Percentiles rank a stretch among this genome's conserved stretches.
phyloP scores from a whole-genome alignment of 768 basidiomycete genomes.

The Megacollybia marginata region DNA sequence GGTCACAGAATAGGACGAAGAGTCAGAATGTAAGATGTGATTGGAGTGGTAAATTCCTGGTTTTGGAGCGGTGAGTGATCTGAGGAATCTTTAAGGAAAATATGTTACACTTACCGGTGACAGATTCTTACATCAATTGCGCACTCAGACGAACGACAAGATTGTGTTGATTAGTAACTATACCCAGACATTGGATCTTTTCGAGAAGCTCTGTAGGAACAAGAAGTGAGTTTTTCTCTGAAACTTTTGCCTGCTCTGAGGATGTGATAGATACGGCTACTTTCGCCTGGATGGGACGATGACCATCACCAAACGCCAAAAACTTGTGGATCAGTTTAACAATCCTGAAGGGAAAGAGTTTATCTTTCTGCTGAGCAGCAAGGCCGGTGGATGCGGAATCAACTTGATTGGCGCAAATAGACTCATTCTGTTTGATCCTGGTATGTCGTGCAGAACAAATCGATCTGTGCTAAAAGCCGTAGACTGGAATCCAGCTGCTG shows the following conservation, averaged over 20 bases:
- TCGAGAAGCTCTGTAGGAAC: slow-evolving; percentile 79
- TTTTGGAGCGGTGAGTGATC: slow-evolving; percentile 71
- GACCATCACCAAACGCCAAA: slow-evolving; percentile 87
- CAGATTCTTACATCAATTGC: slow-evolving; percentile 82
- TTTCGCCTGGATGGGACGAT: slow-evolving; percentile 95
- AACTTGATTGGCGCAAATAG: slow-evolving; percentile 95
- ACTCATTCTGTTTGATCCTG: slow-evolving; percentile 92
- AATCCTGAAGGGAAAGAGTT: slow-evolving; percentile 91
- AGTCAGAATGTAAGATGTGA: slow-evolving; percentile 59
- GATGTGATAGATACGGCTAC: slow-evolving; percentile 62
- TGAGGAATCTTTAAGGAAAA: not conserved
- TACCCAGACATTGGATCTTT: slow-evolving; percentile 90
- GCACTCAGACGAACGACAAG: slow-evolving; percentile 81
- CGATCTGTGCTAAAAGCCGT: slow-evolving; percentile 2
- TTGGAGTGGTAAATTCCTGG: slow-evolving; percentile 89
- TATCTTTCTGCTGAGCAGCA: slow-evolving; percentile 88
- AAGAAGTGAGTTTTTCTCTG: slow-evolving; percentile 59
- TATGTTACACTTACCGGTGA: not conserved
- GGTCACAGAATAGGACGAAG: slow-evolving; percentile 29
- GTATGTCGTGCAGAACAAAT: slow-evolving; percentile 24
- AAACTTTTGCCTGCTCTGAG: slow-evolving; percentile 3
- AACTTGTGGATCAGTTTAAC: slow-evolving; percentile 95
- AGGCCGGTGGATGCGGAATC: slow-evolving; percentile 95
- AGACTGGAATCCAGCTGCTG: slow-evolving; percentile 99
- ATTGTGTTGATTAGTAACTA: slow-evolving; percentile 97